These are phyloP conservation scores for Boletus eberwhitei DNA, from an alignment of 768 basidiomycete genomes.

Conservation along the genomic window DNA sequence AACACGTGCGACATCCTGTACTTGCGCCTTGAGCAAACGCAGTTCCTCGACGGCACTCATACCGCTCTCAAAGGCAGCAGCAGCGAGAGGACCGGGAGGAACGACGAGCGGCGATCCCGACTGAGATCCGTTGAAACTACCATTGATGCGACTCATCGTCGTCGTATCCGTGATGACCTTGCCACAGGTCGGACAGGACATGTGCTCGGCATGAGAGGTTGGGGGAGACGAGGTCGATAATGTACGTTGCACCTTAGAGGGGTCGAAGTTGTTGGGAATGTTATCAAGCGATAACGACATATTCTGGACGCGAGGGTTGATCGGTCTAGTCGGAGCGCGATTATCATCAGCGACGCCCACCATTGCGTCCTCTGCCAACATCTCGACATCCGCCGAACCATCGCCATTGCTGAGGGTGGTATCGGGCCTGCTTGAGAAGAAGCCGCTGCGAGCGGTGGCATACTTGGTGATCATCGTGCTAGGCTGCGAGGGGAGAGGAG, in stretches of 20 bases:
- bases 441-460: conserved; percentile 7
- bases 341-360: conserved; percentile 27
- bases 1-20: conserved; percentile 76
- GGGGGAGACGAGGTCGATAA: conserved; percentile 37
- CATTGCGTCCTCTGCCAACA: conserved; percentile 25
- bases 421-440: conserved; percentile 28
- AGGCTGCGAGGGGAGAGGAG: conserved; percentile 24
- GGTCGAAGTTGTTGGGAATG: conserved; percentile 39
- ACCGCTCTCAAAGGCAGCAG: conserved; percentile 55
- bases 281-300: conserved; percentile 54
- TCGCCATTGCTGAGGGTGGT: conserved; percentile 8
- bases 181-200: conserved; percentile 56
- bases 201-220: conserved; percentile 38
- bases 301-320: conserved; percentile 32
- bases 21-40: conserved; percentile 76
- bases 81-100: conserved; percentile 53
- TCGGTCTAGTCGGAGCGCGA: conserved; percentile 21
- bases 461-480: conserved; percentile 20
- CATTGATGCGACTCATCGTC: conserved; percentile 31
- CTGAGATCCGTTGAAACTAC: conserved; percentile 25
- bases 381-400: conserved; percentile 26
- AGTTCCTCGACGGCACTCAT: conserved; percentile 77
- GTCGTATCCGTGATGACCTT: conserved; percentile 45
- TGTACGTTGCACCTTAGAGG: conserved; percentile 31
- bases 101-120: conserved; percentile 43